Percentiles rank a stretch among this genome's conserved stretches.
Evolutionary conservation across 2,329 filamentous ascomycete genomes (phyloP).

Genomic region (Sporothrix pseudoabietina): DNA sequence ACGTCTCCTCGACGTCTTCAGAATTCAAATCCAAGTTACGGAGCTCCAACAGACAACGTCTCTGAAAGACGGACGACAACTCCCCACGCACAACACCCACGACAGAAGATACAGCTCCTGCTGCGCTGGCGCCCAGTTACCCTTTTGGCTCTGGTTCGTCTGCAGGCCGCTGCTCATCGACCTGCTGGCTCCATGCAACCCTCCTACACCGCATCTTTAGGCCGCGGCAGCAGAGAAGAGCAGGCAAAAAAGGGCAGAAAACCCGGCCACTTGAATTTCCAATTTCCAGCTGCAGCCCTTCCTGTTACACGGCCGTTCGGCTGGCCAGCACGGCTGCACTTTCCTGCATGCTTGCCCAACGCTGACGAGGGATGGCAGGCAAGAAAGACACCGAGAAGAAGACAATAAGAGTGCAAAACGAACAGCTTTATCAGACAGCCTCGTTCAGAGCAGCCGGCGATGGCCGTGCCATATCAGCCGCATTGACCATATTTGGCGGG

Average conservation of each 20-base stretch:
- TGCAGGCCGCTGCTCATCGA: conserved; percentile 1
- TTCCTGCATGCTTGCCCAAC: conserved; percentile 24
- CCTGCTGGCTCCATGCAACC: conserved; percentile 27
- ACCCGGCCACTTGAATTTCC: not conserved
- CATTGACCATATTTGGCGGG: conserved; percentile 17
- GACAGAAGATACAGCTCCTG: not conserved
- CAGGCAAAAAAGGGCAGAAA: not conserved
- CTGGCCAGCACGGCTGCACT: not conserved
- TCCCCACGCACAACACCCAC: not conserved
- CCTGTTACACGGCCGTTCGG: not conserved
- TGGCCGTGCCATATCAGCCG: conserved; percentile 8
- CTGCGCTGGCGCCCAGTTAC: conserved; percentile 20
- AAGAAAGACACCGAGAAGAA: not conserved
- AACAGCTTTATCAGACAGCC: not conserved
- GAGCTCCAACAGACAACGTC: not conserved
- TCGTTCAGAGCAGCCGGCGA: not conserved
- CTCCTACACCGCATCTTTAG: conserved; percentile 31
- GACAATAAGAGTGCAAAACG: not conserved
- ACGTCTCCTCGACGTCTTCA: not conserved
- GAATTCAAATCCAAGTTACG: not conserved
- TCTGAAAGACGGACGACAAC: not conserved
- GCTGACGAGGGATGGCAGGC: not conserved
- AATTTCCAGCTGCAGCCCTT: not conserved
- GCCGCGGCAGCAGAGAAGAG: conserved; percentile 13
- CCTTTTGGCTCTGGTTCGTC: conserved; percentile 22